Conservation (phyloP, 306 rosid species). For the Canavalia ensiformis region DNA sequence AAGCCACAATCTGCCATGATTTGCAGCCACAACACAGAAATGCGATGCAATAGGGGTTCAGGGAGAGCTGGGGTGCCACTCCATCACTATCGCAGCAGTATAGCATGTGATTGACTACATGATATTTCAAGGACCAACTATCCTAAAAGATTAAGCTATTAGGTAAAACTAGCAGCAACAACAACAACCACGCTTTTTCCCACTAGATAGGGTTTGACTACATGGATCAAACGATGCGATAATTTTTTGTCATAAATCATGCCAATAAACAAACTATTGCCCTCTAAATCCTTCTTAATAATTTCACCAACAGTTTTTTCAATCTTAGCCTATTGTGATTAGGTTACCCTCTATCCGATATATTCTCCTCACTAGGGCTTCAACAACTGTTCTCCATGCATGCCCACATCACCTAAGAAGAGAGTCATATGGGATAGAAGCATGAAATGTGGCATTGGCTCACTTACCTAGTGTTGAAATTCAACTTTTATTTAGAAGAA, state of each 20-base stretch:
- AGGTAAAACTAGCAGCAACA: background rate
- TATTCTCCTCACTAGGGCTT: background rate
- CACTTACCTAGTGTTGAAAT: constrained; percentile 7
- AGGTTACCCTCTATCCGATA: background rate
- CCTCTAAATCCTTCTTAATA: background rate
- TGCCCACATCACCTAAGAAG: background rate
- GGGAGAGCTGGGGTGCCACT: too few relatives aligned
- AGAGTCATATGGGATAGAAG: constrained; percentile 13
- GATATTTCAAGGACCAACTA: constrained; percentile 3
- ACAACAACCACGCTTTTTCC: background rate
- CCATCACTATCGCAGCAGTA: too few relatives aligned
- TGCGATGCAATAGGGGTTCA: too few relatives aligned
- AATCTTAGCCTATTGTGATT: too few relatives aligned
- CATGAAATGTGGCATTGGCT: background rate
- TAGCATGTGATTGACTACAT: too few relatives aligned
- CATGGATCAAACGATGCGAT: background rate
- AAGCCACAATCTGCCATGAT: too few relatives aligned
- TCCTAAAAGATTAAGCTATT: constrained; percentile 13
- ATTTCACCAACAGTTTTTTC: background rate
- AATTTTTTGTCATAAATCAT: background rate
- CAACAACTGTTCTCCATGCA: background rate
- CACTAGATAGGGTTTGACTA: background rate
- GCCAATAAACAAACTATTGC: background rate
- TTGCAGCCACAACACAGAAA: too few relatives aligned
- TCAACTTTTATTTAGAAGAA: background rate